These are phyloP conservation scores for Hibiscus tridactylites DNA, from an alignment of 345 rosid species.

Conservation along the genomic window DNA sequence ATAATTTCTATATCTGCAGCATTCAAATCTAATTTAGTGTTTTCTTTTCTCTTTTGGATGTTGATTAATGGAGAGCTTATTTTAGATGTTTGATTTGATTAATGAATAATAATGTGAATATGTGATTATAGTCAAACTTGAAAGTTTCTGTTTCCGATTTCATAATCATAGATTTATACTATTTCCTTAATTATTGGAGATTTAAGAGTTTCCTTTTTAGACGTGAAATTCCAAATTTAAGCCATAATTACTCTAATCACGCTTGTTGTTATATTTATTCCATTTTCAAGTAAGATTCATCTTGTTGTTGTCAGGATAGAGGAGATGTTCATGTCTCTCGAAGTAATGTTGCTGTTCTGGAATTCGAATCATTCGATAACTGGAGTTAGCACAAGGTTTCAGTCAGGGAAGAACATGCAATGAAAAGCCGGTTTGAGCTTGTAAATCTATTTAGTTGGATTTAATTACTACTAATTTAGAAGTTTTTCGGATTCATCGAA, in stretches of 20 bases:
- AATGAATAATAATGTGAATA: neutral
- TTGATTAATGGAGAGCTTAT: neutral
- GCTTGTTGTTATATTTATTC: too few species aligned
- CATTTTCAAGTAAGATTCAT: neutral
- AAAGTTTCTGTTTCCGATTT: neutral
- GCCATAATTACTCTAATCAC: neutral
- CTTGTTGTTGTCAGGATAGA: neutral
- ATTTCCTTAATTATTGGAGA: too few species aligned
- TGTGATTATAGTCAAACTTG: neutral
- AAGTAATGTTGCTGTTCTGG: neutral
- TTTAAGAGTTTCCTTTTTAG: neutral
- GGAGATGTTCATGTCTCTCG: neutral
- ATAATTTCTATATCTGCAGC: neutral
- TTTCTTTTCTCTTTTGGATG: too few species aligned
- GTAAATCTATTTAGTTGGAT: neutral
- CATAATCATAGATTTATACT: neutral
- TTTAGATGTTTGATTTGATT: neutral
- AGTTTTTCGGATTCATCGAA: neutral
- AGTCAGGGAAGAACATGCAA: neutral
- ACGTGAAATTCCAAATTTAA: neutral
- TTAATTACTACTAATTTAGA: neutral
- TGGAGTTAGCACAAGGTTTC: too few species aligned
- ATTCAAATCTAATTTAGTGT: neutral
- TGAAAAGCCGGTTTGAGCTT: neutral
- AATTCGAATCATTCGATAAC: neutral